phyloP scores from a whole-genome alignment of 2,329 filamentous ascomycete species.

The Fusarium proliferatum region DNA sequence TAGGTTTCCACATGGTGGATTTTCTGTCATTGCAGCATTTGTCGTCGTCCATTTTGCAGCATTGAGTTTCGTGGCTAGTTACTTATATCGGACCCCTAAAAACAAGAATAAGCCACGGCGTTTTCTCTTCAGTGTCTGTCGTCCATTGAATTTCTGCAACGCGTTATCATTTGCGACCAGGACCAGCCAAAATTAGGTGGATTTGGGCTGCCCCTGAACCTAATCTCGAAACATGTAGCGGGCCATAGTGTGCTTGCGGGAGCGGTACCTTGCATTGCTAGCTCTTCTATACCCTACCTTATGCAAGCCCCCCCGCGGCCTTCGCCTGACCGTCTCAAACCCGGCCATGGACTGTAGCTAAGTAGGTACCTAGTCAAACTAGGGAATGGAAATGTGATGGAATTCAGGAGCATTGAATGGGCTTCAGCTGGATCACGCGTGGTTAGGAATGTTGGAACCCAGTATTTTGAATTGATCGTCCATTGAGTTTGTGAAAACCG shows the following conservation, averaged over 20 bases:
- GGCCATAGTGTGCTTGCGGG: constrained; percentile 22
- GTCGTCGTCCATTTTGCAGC: constrained; percentile 7
- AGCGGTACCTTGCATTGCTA: constrained; percentile 37
- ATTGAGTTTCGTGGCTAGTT: not conserved
- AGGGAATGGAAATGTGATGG: constrained; percentile 9
- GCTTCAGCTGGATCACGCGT: not conserved
- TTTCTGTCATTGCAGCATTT: not conserved
- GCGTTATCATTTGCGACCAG: constrained; percentile 12
- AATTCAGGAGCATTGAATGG: constrained; percentile 22
- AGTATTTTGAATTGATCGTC: not conserved
- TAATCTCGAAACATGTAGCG: constrained; percentile 26
- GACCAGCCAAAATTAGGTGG: not conserved
- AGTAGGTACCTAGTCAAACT: not conserved
- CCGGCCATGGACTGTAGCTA: constrained; percentile 6
- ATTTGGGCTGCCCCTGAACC: constrained; percentile 27
- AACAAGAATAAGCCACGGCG: constrained; percentile 22
- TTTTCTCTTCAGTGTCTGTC: constrained; percentile 2
- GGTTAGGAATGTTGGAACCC: not conserved
- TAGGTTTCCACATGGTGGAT: not conserved
- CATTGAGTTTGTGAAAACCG: not conserved
- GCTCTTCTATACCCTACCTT: constrained; percentile 2
- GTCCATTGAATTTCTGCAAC: constrained; percentile 8
- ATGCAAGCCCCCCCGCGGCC: constrained; percentile 32
- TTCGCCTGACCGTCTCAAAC: constrained; percentile 35
- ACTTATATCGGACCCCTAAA: constrained; percentile 12